Evolutionary conservation across 106 monocot genomes (phyloP).

Genomic region (Platanthera guangdongensis): DNA sequence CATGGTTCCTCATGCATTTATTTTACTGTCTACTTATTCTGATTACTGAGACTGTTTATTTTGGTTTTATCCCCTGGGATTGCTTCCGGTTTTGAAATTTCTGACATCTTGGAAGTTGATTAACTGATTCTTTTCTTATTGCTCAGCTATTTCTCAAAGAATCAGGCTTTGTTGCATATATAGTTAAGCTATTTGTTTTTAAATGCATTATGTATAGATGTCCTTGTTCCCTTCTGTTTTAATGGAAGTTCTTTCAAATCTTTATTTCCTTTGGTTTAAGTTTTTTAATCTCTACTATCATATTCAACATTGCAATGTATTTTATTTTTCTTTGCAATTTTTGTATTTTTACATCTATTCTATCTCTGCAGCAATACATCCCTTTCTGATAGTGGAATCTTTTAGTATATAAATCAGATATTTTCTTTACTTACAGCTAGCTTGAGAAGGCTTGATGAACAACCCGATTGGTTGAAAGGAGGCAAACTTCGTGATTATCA

Average conservation of each 20-base stretch:
- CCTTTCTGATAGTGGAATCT: neutral
- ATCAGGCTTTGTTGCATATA: neutral
- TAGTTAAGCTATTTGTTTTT: too few species aligned
- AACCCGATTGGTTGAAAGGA: constrained; percentile 93
- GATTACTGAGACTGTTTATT: neutral
- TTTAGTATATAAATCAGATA: constrained; percentile 5
- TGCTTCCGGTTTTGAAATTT: neutral
- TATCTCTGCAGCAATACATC: neutral
- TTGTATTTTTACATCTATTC: neutral
- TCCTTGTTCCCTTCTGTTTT: neutral
- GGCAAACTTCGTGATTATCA: constrained; percentile 99
- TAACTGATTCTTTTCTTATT: neutral
- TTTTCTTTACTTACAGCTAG: constrained; percentile 50
- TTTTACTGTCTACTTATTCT: neutral
- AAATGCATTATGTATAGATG: neutral
- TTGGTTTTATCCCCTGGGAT: neutral
- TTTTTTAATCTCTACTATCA: neutral
- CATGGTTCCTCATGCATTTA: neutral
- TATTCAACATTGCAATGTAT: neutral
- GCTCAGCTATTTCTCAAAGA: neutral
- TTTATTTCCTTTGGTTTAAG: neutral
- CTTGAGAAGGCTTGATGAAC: constrained; percentile 92
- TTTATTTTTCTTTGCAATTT: neutral
- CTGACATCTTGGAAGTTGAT: neutral
- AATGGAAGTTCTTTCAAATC: neutral